Evolutionary conservation across 257 asterid species (phyloP).

Genomic region (Solanum tarijense): DNA sequence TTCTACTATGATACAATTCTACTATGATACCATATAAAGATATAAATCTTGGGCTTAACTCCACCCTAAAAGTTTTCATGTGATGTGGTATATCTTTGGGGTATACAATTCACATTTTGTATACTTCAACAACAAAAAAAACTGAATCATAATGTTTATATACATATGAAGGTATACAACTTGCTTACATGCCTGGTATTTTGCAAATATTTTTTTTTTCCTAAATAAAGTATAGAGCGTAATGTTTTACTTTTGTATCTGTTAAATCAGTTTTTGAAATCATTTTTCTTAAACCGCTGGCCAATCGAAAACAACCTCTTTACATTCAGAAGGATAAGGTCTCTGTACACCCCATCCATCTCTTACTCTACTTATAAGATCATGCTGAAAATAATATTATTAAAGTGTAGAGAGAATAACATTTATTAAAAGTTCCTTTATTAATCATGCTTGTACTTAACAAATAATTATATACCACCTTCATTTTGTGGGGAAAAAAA

Average conservation of each 20-base stretch:
- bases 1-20: background rate
- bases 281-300: rapidly evolving
- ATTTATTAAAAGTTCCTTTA: background rate
- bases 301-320: background rate
- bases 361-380: background rate
- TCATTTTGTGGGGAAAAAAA: background rate
- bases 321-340: rapidly evolving
- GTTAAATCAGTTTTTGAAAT: background rate
- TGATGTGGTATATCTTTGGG: too few species aligned
- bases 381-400: background rate
- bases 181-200: background rate
- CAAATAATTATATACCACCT: background rate
- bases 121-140: background rate
- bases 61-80: too few species aligned
- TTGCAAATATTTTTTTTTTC: background rate
- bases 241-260: background rate
- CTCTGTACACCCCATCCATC: rapidly evolving
- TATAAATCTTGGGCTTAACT: background rate
- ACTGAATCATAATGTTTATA: background rate
- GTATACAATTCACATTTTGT: background rate
- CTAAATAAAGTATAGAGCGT: background rate
- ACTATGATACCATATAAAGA: background rate
- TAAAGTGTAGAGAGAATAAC: background rate
- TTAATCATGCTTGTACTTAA: background rate
- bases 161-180: background rate